Evolutionary conservation across 2,329 filamentous ascomycete genomes (phyloP).

Genomic region (Neofusicoccum sp.): DNA sequence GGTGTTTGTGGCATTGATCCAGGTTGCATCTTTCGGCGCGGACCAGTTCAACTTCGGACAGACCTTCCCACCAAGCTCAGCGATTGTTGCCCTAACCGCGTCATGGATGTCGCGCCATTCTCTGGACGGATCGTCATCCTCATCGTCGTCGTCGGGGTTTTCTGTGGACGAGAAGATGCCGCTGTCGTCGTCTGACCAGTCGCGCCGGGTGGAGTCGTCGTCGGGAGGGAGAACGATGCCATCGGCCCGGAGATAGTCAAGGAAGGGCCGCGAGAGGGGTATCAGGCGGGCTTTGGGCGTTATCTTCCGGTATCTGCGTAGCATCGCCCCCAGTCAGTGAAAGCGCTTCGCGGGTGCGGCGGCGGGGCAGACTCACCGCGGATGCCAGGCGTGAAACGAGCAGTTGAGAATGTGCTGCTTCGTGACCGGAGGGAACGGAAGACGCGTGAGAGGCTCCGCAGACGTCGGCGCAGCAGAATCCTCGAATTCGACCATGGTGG

Average conservation of each 20-base stretch:
- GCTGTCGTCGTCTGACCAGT: slow-evolving; percentile 51
- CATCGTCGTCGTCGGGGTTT: slow-evolving; percentile 49
- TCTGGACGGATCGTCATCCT: slow-evolving; percentile 62
- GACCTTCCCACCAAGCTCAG: slow-evolving; percentile 78
- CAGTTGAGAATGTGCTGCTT: slow-evolving; percentile 89
- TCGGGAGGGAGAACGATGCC: slow-evolving; percentile 85
- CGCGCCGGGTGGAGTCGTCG: slow-evolving; percentile 42
- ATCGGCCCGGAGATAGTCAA: slow-evolving; percentile 86
- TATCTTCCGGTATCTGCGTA: slow-evolving; percentile 69
- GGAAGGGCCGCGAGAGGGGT: slow-evolving; percentile 69
- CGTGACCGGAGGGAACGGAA: slow-evolving; percentile 79
- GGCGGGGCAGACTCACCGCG: slow-evolving; percentile 51
- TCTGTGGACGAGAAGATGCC: slow-evolving; percentile 50
- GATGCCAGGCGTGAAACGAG: slow-evolving; percentile 90
- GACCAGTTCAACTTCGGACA: slow-evolving; percentile 98
- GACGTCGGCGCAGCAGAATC: neutral
- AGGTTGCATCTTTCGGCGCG: slow-evolving; percentile 90
- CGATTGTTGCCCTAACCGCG: slow-evolving; percentile 72
- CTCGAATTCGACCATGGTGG: slow-evolving; percentile 4
- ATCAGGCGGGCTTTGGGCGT: slow-evolving; percentile 87
- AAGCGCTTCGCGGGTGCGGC: neutral
- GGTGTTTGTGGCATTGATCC: slow-evolving; percentile 84
- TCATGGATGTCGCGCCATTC: slow-evolving; percentile 71
- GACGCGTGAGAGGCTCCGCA: slow-evolving; percentile 29
- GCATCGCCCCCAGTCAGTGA: neutral